phyloP scores from a whole-genome alignment of 768 basidiomycete genomes.

The Suillus americanus region DNA sequence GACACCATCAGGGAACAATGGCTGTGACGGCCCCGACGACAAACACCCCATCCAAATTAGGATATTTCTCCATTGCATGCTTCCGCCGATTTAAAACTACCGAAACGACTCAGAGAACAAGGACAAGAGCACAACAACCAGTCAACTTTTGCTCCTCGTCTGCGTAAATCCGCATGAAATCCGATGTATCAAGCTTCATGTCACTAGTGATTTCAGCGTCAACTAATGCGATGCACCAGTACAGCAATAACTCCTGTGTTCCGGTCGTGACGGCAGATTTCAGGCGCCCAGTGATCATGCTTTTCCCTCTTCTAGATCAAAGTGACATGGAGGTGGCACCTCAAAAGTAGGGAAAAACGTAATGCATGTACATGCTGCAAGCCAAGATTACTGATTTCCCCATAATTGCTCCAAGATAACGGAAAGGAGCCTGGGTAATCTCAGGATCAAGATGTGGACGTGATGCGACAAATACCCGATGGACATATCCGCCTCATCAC shows the following conservation, averaged over 20 bases:
- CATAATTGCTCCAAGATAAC: not conserved
- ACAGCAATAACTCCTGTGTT: not conserved
- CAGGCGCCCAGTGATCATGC: not conserved
- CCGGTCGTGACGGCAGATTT: not conserved
- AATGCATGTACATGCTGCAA: not conserved
- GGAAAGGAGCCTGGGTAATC: not conserved
- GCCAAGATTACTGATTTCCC: not conserved
- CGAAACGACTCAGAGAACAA: not conserved
- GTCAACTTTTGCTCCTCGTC: not conserved
- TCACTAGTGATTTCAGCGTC: not conserved
- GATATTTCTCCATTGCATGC: not conserved
- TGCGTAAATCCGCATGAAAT: not conserved
- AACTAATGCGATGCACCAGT: not conserved
- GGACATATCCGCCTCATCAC: not conserved
- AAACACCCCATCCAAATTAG: not conserved
- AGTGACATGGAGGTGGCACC: not conserved
- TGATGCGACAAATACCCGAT: not conserved
- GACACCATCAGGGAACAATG: not conserved
- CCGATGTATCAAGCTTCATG: not conserved
- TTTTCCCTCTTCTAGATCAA: not conserved
- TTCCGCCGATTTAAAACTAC: conserved; percentile 4
- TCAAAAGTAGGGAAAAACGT: not conserved
- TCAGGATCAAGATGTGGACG: not conserved
- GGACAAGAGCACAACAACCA: not conserved
- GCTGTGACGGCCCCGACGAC: not conserved